Conservation (phyloP, 805 yeast species). For the Scheffersomyces ergatensis region DNA sequence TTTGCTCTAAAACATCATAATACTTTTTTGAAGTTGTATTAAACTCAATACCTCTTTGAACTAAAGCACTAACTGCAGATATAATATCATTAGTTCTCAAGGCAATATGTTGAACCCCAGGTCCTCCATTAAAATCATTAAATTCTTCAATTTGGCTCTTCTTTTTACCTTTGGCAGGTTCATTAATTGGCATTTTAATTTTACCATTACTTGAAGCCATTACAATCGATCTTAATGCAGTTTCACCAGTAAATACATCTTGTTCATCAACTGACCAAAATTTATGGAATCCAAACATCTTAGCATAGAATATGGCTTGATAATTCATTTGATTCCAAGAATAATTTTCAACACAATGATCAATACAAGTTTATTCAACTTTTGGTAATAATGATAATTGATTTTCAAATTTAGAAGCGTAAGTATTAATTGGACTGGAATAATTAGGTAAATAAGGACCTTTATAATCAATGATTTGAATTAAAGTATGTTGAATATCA, state of each 20-base stretch:
- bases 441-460: conserved; percentile 50
- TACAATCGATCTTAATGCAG: conserved; percentile 72
- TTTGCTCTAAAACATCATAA: conserved; percentile 47
- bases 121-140: conserved; percentile 69
- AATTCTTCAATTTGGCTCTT: conserved; percentile 83
- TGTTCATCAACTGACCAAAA: conserved; percentile 85
- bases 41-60: conserved; percentile 66
- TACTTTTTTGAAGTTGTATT: conserved; percentile 58
- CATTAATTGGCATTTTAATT: conserved; percentile 81
- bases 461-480: conserved; percentile 43
- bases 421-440: conserved; percentile 3
- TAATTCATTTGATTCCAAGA: conserved; percentile 64
- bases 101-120: conserved; percentile 86
- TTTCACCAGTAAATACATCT: conserved; percentile 65
- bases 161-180: conserved; percentile 68
- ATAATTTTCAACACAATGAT: conserved; percentile 81
- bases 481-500: conserved; percentile 68
- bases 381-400: conserved; percentile 21
- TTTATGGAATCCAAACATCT: conserved; percentile 67
- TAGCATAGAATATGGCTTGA: conserved; percentile 59
- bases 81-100: conserved; percentile 62
- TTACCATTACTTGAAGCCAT: conserved; percentile 67
- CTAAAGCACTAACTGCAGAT: conserved; percentile 50
- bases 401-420: not conserved
- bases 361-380: conserved; percentile 48